Conservation (phyloP, 2,329 filamentous ascomycete genomes). For the Colletotrichum orchidophilum region DNA sequence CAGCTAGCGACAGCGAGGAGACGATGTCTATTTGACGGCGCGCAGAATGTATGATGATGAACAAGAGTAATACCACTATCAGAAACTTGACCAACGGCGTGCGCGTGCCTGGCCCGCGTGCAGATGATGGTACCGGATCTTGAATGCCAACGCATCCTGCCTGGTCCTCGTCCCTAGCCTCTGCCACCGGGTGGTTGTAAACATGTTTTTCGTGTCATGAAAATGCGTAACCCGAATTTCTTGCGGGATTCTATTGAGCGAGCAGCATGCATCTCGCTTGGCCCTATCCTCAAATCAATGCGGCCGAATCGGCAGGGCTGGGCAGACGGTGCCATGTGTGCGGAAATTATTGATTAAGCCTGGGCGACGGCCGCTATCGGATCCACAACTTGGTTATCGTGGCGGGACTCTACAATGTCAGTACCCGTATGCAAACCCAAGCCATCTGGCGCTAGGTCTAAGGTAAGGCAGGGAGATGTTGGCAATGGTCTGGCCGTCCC, state of each 20-base stretch:
- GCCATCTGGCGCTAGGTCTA: neutral
- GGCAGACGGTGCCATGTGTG: conserved; percentile 5
- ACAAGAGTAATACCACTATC: neutral
- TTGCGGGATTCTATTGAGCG: neutral
- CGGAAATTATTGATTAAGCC: conserved; percentile 3
- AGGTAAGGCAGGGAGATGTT: too few relatives aligned
- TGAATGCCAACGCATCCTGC: conserved; percentile 23
- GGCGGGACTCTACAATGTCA: neutral
- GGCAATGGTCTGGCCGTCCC: neutral
- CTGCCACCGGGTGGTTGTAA: neutral
- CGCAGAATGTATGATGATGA: conserved; percentile 1
- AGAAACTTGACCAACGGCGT: conserved; percentile 9
- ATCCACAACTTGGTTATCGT: neutral
- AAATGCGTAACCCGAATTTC: neutral
- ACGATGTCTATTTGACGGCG: neutral
- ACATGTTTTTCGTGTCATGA: neutral
- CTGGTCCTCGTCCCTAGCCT: neutral
- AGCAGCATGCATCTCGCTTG: neutral
- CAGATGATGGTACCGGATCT: conserved; percentile 18
- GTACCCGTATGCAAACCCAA: neutral
- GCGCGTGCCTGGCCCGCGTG: conserved; percentile 15
- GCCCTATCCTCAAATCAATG: neutral
- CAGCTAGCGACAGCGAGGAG: neutral
- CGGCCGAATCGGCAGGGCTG: neutral
- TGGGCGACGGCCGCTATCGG: conserved; percentile 1